These are phyloP conservation scores for Phytophthora chlamydospora DNA, from an alignment of 352 stramenopile genomes.

Conservation along the genomic window DNA sequence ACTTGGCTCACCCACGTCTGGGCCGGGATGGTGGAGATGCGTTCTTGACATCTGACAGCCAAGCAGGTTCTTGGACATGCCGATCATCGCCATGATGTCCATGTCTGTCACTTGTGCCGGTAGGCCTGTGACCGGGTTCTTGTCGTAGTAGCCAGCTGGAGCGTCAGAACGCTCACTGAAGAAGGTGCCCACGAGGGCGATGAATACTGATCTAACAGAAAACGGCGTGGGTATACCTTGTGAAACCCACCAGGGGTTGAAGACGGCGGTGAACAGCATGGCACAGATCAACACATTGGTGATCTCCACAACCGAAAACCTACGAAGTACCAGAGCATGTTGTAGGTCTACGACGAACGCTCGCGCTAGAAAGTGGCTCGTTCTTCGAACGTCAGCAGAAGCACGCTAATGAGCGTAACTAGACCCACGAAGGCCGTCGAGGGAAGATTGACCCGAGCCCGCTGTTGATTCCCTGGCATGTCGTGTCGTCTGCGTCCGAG, in stretches of 20 bases:
- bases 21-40: no score
- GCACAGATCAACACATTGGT: constrained; percentile 27
- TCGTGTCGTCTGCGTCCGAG: constrained; percentile 21
- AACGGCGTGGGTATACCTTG: constrained; percentile 25
- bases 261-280: constrained; percentile 22
- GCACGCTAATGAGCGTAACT: constrained; percentile 71
- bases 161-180: constrained; percentile 37
- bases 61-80: no score
- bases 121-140: no score
- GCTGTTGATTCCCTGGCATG: constrained; percentile 25
- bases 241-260: constrained; percentile 47
- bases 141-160: constrained; percentile 31
- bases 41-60: no score
- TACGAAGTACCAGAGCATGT: constrained; percentile 60
- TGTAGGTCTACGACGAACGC: constrained; percentile 81
- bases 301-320: constrained; percentile 28
- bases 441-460: constrained; percentile 59
- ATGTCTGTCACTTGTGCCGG: no score
- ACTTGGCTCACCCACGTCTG: no score
- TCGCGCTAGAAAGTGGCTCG: constrained; percentile 80
- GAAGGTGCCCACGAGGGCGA: constrained; percentile 30
- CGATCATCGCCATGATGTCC: no score
- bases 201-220: constrained; percentile 40
- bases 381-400: constrained; percentile 83
- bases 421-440: constrained; percentile 82